Evolutionary conservation across 192 early-diverging fungal genomes (phyloP).

Genomic region (Backusella sp.): DNA sequence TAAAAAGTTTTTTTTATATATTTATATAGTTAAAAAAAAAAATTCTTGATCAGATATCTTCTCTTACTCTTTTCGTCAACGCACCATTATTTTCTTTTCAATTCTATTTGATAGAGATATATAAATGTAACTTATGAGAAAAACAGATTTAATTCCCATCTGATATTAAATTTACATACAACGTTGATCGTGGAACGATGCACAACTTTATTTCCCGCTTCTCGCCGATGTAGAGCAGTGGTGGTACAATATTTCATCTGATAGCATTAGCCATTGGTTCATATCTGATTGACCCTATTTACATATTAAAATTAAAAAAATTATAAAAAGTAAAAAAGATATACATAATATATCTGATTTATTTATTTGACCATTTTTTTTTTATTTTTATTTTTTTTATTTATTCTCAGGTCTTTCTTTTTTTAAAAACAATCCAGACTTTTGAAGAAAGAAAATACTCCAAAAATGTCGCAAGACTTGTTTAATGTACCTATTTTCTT

Average conservation of each 20-base stretch:
- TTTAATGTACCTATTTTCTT: conserved; percentile 75
- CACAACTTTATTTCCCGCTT: not conserved
- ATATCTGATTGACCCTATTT: not conserved
- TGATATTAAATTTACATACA: not conserved
- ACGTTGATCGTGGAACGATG: not conserved
- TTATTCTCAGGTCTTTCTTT: not conserved
- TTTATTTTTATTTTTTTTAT: not conserved
- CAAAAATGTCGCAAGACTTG: conserved; percentile 37
- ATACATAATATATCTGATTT: not conserved
- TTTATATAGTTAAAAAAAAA: too few species aligned
- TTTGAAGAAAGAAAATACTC: not conserved
- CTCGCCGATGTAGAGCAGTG: not conserved
- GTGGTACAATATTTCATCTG: not conserved
- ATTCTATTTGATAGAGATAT: not conserved
- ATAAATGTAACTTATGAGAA: not conserved
- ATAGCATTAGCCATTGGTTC: not conserved
- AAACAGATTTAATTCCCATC: not conserved
- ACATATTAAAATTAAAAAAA: not conserved
- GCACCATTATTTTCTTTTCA: too few species aligned
- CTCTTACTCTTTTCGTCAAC: not conserved
- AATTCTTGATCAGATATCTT: not conserved
- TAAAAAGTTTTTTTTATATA: too few species aligned
- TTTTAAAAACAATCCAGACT: not conserved
- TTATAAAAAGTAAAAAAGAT: not conserved
- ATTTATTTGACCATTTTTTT: conserved; percentile 5